Conservation (phyloP, 305 asterid genomes). For the Ilex paraguariensis region DNA sequence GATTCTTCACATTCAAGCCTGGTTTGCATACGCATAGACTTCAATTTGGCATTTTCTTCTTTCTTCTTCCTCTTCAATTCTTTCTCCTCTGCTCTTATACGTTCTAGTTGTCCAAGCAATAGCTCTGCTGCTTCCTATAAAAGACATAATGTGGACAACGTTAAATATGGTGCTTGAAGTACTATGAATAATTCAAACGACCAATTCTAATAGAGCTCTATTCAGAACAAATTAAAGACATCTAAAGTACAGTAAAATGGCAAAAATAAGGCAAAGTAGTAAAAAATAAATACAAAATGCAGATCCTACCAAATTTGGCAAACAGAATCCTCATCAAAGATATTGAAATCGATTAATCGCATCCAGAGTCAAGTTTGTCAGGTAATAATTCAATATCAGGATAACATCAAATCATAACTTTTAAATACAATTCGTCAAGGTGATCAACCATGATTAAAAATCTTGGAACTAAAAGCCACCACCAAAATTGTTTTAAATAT, state of each 20-base stretch:
- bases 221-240: not conserved
- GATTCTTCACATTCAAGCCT: constrained; percentile 22
- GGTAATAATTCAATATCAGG: no score
- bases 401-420: no score
- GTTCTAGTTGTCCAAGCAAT: constrained; percentile 50
- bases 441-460: no score
- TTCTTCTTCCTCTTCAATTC: constrained; percentile 38
- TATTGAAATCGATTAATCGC: no score
- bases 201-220: not conserved
- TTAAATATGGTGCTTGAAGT: not conserved
- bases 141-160: not conserved
- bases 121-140: constrained; percentile 59
- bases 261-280: not conserved
- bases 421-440: no score
- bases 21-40: constrained; percentile 20
- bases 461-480: no score
- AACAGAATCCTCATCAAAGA: no score
- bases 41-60: constrained; percentile 42
- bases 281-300: no score
- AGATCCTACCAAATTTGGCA: no score
- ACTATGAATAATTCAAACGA: not conserved
- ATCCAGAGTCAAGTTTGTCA: no score
- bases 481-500: no score
- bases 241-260: no score
- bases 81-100: constrained; percentile 41